These are phyloP conservation scores for Lactarius tabidus DNA, from an alignment of 768 basidiomycete genomes.

Conservation along the genomic window DNA sequence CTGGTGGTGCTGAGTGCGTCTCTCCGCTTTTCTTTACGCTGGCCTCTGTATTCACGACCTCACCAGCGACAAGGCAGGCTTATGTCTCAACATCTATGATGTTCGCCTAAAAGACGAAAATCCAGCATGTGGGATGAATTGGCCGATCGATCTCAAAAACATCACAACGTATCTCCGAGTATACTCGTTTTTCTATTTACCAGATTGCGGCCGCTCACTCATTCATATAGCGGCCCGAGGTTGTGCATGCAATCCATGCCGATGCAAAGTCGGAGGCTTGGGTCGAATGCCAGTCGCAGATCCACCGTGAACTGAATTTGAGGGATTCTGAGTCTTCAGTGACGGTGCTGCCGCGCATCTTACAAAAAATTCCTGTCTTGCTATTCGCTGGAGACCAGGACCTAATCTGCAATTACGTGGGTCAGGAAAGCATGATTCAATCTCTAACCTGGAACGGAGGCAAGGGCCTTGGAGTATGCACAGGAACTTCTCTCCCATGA, in stretches of 20 bases:
- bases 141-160: slow-evolving; percentile 82
- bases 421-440: slow-evolving; percentile 82
- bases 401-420: slow-evolving; percentile 93
- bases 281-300: slow-evolving; percentile 76
- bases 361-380: slow-evolving; percentile 78
- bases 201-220: neutral
- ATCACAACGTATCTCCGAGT: slow-evolving; percentile 80
- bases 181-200: slow-evolving; percentile 31
- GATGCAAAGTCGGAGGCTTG: slow-evolving; percentile 69
- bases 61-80: slow-evolving; percentile 57
- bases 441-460: slow-evolving; percentile 82
- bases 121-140: slow-evolving; percentile 96
- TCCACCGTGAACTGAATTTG: slow-evolving; percentile 60
- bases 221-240: slow-evolving; percentile 62
- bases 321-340: slow-evolving; percentile 62
- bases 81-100: slow-evolving; percentile 95
- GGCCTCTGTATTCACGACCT: slow-evolving; percentile 30
- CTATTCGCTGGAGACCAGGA: slow-evolving; percentile 96
- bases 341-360: slow-evolving; percentile 68
- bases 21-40: neutral
- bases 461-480: slow-evolving; percentile 75
- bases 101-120: slow-evolving; percentile 79
- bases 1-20: slow-evolving; percentile 12
- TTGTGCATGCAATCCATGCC: slow-evolving; percentile 82
- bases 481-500: neutral